Base-by-base conservation (phyloP, 805 yeast genomes). In the Candida tammaniensis region DNA sequence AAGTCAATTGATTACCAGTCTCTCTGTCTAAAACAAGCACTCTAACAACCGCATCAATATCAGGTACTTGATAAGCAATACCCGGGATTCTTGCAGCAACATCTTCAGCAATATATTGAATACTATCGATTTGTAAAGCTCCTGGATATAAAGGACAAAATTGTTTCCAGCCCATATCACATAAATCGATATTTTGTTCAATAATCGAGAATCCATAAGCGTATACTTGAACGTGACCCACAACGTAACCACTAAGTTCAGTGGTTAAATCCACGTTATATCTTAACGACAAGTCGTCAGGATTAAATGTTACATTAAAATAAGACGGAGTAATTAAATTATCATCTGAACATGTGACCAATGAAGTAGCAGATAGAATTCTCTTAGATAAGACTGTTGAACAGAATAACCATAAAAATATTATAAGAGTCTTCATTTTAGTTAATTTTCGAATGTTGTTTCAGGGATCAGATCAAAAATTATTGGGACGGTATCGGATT, bases 141-240 rank as follows among this genome's bases (percentile, higher is more conserved):
- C 96, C 96, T 0, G 96, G 89, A 48, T 70, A 79, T 21, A 89
- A 57, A 1, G 96, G 96, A 61, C 97, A 89, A 54, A 89, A 85
- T 63, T 89, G 95, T 52, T 82, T 83, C 83, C 94, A 81, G 20
- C 76, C 76, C 33, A 76, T 59, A 19, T 43, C 38, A 64, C 97
- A 89, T 39, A 86, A 63, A 51, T 86, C 74, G 32, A 88, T 56
- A 1, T 54, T 50, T 48, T 70, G 64, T 5, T 71, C 58, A 44
- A 87, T 80, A 52, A 86, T 73, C 38, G 68, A 60, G 62, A 88
- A 82, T 0, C 97, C 97, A 54, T 87, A 89, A 4, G 96, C 96
- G 51, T 78, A 86, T 10, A 88, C 85, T 28, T 74, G 77, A 16
- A 86, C 67, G 33, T 76, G 75, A 2, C 95, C 96, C 23, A 55